Conservation (phyloP, 2,329 filamentous ascomycete species). For the Calonectria naviculata region DNA sequence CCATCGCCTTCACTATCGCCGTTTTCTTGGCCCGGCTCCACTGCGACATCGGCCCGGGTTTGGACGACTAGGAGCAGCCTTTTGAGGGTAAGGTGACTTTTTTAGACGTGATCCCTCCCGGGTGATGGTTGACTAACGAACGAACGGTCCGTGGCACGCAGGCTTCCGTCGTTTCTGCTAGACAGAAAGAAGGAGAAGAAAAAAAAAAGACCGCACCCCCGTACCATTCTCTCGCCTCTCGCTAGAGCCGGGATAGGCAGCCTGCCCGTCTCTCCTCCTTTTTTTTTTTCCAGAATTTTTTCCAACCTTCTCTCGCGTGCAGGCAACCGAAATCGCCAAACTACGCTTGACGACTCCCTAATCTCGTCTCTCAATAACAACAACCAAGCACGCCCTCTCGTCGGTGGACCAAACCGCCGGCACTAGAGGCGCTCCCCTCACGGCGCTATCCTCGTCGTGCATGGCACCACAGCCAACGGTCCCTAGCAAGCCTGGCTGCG, state of each 20-base stretch:
- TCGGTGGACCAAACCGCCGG: conserved; percentile 6
- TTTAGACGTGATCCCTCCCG: not conserved
- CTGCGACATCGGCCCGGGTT: conserved; percentile 22
- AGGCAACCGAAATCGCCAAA: not conserved
- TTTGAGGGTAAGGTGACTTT: conserved; percentile 23
- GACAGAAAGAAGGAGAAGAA: too few relatives aligned
- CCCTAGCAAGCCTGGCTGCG: conserved; percentile 19
- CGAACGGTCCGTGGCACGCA: not conserved
- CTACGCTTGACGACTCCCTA: not conserved
- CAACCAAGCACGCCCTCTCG: conserved; percentile 1
- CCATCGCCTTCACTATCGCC: conserved; percentile 4
- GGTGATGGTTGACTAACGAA: not conserved
- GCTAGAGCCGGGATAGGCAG: not conserved
- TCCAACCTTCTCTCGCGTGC: not conserved
- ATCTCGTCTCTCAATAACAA: conserved; percentile 10
- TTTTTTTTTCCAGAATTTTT: not conserved
- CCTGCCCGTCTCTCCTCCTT: not conserved
- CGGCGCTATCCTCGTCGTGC: conserved; percentile 38
- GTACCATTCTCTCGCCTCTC: not conserved
- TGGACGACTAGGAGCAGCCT: not conserved
- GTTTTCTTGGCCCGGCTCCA: not conserved
- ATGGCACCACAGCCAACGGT: conserved; percentile 37
- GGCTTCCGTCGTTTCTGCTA: conserved; percentile 4
- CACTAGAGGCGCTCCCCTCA: conserved; percentile 15
- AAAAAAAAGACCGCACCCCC: conserved; percentile 2